Evolutionary conservation across 495 filamentous ascomycete species (phyloP), one percentile per base, ranked within the genome.

Genomic region (Aspergillus bridgeri): DNA sequence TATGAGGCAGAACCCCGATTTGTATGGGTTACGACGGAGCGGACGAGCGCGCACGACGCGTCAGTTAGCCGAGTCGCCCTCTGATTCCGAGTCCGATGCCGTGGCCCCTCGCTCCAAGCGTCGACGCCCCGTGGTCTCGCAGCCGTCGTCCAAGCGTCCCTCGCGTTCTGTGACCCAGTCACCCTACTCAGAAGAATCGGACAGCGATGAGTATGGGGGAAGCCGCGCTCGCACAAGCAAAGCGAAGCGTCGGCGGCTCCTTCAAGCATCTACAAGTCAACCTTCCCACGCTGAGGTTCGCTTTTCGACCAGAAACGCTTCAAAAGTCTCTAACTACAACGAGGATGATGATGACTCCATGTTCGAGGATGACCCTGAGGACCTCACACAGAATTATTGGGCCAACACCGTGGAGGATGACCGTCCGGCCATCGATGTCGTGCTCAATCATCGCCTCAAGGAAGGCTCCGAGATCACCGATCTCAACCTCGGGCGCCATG

Each of bases 11-110:
- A 92, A 98, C 68, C 94, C 94, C n/a, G 94, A 97, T 68, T 77
- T 98, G 19, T 98, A 97, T 74, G 94, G 93, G 18, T 78, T 99
- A 50, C 83, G 94, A 59, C 83, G 94, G 67, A 98, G 94, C 76
- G 92, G 79, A 64, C 82, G 85, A 60, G 81, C 84, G 46, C 79
- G 81, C 60, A 77, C 77, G 46, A 71, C 65, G 22, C 72, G 70
- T 68, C 67, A 69, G 58, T 52, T 93, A 79, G 78, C 89, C 63
- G 86, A 92, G 44, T 89, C 83, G 54, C 82, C 83, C 62, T 89
- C 90, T 17, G 90, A 86, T n/a, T 93, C 73, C 0, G 77, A 80
- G 19, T 78, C 76, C 2, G 77, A 78, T 68, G 74, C 69, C 7
- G 70, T 76, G 55, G 71, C 69, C 20, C 68, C 72, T 33, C 75